Conservation (phyloP, 208 protist genomes). For the Trypanosoma melophagium region DNA sequence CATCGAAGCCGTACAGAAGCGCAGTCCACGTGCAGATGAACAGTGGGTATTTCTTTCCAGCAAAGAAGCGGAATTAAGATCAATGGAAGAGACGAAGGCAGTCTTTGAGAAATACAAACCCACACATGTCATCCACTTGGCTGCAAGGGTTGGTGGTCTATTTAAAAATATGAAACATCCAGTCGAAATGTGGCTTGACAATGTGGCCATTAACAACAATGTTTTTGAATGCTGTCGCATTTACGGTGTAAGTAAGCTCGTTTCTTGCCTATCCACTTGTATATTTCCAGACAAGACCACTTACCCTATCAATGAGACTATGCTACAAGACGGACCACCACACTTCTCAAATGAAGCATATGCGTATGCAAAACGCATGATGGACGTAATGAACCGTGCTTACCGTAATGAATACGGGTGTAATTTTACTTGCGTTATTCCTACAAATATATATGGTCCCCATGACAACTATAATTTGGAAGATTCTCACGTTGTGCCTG, state of each 20-base stretch:
- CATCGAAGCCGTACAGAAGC: conserved; percentile 43
- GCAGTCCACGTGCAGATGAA: conserved; percentile 29
- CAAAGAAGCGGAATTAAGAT: conserved; percentile 81
- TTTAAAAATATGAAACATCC: conserved; percentile 91
- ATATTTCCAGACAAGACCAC: conserved; percentile 94
- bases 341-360: conserved; percentile 92
- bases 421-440: conserved; percentile 92
- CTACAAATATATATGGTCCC: conserved; percentile 94
- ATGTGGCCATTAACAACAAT: conserved; percentile 94
- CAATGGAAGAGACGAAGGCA: conserved; percentile 36
- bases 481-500: conserved; percentile 89
- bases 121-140: conserved; percentile 95
- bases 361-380: conserved; percentile 95
- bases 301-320: conserved; percentile 92
- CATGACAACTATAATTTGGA: conserved; percentile 89
- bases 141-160: conserved; percentile 90
- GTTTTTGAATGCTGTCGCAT: conserved; percentile 71
- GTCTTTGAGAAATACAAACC: conserved; percentile 87
- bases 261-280: conserved; percentile 92
- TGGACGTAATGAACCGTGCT: conserved; percentile 83
- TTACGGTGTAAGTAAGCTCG: conserved; percentile 73
- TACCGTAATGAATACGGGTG: conserved; percentile 79
- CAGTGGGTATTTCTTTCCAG: conserved; percentile 87
- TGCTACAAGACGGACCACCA: conserved; percentile 90
- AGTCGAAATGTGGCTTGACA: conserved; percentile 85